Evolutionary conservation across 441 rosid genomes (phyloP).

Genomic region (Bruguiera hainesii): DNA sequence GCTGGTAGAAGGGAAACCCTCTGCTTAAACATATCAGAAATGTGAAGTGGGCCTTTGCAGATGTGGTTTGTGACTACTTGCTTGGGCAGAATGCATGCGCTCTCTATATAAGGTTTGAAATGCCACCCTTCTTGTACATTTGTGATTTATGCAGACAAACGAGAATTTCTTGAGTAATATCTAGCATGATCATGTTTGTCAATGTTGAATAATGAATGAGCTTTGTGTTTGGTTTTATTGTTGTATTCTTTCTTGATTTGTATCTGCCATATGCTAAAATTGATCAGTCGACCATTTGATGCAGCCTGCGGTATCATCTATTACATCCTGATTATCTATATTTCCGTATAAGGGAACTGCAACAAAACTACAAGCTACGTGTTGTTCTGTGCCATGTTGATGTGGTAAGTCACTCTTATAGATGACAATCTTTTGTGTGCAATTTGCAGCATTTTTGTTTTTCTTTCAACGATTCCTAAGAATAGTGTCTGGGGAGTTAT

Average conservation of each 20-base stretch:
- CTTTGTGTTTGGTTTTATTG: not conserved
- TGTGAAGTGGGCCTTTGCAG: constrained; percentile 85
- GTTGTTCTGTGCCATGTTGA: constrained; percentile 89
- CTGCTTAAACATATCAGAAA: constrained; percentile 87
- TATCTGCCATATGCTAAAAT: constrained; percentile 8
- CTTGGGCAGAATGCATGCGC: constrained; percentile 85
- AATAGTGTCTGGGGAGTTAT: not conserved
- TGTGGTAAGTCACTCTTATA: constrained; percentile 50
- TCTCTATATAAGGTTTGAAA: constrained; percentile 72
- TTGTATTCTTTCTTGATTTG: not conserved
- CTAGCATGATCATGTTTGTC: not conserved
- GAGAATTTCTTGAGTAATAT: not conserved
- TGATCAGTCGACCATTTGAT: constrained; percentile 17
- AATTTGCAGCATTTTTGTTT: not conserved
- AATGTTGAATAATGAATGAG: not conserved
- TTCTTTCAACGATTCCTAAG: not conserved
- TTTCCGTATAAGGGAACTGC: constrained; percentile 86
- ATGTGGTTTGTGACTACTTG: constrained; percentile 75
- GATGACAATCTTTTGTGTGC: constrained; percentile 2
- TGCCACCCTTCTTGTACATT: not conserved
- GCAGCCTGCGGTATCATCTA: constrained; percentile 87
- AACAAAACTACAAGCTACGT: constrained; percentile 81
- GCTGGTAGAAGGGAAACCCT: constrained; percentile 86
- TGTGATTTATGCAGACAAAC: not conserved
- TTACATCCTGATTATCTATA: constrained; percentile 92